Percentiles rank a stretch among this genome's conserved stretches.
phyloP scores from a whole-genome alignment of 148 eudicot species.

The Rhododendron ovatum region DNA sequence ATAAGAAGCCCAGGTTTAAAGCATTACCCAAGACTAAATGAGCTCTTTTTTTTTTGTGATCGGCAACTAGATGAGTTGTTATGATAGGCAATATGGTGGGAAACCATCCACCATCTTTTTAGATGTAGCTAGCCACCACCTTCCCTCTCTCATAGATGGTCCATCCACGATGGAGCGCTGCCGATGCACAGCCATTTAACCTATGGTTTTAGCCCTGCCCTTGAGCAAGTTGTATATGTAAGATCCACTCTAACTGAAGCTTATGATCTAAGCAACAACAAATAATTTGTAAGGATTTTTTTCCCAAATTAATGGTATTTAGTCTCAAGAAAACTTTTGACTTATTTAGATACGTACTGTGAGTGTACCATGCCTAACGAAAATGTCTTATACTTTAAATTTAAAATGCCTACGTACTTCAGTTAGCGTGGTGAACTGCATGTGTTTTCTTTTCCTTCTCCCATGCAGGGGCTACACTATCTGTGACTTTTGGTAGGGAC shows the following conservation, averaged over 20 bases:
- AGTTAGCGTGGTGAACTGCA: not conserved
- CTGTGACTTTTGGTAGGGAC: not conserved
- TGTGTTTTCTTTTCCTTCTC: not conserved
- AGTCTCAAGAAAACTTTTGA: not conserved
- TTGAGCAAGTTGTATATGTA: not conserved
- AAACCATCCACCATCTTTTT: not conserved
- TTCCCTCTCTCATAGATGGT: not conserved
- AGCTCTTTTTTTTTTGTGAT: not conserved
- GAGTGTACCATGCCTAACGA: no score
- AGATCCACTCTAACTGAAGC: not conserved
- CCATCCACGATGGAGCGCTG: not conserved
- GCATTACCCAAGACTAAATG: slow-evolving; percentile 14
- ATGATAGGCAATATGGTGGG: not conserved
- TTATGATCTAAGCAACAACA: not conserved
- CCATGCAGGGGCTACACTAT: not conserved
- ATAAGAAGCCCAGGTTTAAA: slow-evolving; percentile 18
- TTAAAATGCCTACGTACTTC: not conserved
- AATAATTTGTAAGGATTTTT: not conserved
- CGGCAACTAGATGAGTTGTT: no score
- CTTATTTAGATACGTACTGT: no score
- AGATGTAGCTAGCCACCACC: not conserved
- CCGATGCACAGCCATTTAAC: not conserved
- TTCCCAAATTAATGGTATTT: not conserved
- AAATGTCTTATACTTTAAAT: no score
- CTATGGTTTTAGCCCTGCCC: not conserved